Conservation (phyloP, 768 basidiomycete species). For the Lactarius sanguifluus region DNA sequence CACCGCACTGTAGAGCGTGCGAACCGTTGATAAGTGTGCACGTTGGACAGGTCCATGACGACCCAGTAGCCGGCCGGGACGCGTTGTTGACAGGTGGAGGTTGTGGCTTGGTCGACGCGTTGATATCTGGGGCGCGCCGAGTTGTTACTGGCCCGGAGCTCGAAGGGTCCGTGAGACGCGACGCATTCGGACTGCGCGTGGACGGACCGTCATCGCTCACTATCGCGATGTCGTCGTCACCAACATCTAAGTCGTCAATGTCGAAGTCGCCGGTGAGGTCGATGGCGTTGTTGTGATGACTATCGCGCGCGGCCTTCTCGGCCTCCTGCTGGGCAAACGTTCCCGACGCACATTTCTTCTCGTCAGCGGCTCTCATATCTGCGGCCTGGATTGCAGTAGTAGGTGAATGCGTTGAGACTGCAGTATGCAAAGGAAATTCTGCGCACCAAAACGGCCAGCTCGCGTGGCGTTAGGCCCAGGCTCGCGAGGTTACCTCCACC, state of each 20-base stretch:
- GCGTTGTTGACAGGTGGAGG: conserved; percentile 23
- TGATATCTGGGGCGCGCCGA: conserved; percentile 11
- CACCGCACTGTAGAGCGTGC: conserved; percentile 52
- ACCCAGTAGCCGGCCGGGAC: conserved; percentile 4
- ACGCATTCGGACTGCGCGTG: conserved; percentile 28
- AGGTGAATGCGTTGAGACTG: neutral
- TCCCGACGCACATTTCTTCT: conserved; percentile 71
- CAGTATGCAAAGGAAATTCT: neutral
- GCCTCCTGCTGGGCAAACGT: conserved; percentile 57
- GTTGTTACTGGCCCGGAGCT: neutral
- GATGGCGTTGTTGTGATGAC: conserved; percentile 57
- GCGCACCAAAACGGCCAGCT: conserved; percentile 70
- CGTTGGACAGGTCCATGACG: conserved; percentile 51
- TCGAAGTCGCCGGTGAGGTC: conserved; percentile 51
- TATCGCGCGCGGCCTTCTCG: conserved; percentile 66
- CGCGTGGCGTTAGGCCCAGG: conserved; percentile 55
- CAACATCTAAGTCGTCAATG: conserved; percentile 1
- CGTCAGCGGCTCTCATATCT: conserved; percentile 71
- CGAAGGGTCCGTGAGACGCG: conserved; percentile 30
- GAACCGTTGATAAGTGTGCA: conserved; percentile 67
- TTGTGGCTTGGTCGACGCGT: conserved; percentile 11
- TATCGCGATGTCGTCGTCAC: conserved; percentile 41
- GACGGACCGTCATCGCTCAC: conserved; percentile 28
- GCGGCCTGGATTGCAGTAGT: conserved; percentile 64
- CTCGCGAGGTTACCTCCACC: conserved; percentile 50